Conservation (phyloP, 1,284 basidiomycete genomes). For the Leccinum pachyderme region DNA sequence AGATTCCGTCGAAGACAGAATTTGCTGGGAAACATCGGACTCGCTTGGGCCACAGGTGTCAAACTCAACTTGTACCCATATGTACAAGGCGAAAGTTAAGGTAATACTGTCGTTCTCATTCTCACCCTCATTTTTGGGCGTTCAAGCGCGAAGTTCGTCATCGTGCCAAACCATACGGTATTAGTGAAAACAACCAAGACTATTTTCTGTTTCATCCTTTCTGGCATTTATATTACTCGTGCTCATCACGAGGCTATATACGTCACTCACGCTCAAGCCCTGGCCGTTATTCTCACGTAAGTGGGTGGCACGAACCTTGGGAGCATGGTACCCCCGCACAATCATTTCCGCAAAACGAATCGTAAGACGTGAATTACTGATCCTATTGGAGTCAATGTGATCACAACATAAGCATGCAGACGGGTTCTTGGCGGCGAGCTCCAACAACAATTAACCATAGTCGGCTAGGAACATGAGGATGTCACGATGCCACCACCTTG, state of each 20-base stretch:
- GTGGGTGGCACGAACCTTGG: background rate
- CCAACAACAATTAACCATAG: background rate
- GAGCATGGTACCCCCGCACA: background rate
- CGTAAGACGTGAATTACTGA: background rate
- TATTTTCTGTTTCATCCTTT: background rate
- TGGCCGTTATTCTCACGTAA: background rate
- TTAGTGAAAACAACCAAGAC: background rate
- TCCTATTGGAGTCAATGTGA: background rate
- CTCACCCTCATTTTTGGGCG: background rate
- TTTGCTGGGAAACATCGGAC: constrained; percentile 3
- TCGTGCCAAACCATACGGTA: background rate
- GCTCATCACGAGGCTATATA: background rate
- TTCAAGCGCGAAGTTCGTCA: background rate
- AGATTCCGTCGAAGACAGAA: constrained; percentile 3
- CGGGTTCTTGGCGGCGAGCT: background rate
- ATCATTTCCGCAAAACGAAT: background rate
- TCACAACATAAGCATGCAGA: background rate
- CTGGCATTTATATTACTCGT: background rate
- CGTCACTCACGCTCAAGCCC: background rate
- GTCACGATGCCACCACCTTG: background rate
- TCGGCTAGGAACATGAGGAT: background rate
- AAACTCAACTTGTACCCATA: background rate
- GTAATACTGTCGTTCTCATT: background rate
- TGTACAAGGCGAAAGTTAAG: background rate
- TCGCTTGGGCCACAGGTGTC: background rate